Evolutionary conservation across 2,329 filamentous ascomycete species (phyloP), one percentile per base, ranked within the genome.

Genomic region (Neobulgaria alba): DNA sequence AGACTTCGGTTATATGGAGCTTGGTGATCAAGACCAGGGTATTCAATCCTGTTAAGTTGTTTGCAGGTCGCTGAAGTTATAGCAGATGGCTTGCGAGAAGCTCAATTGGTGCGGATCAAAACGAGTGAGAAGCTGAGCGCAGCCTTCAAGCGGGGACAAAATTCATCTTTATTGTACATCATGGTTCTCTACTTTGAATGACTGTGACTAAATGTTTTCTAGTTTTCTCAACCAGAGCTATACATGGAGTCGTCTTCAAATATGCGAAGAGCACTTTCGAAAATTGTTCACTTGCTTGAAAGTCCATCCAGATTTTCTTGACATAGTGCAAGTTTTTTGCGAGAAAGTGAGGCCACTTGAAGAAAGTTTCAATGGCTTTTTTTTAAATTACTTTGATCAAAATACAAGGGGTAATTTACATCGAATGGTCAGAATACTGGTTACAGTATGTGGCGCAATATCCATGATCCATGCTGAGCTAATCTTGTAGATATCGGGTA

Each of bases 211-310:
- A 34, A 34, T 34, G 32, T 34, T 12, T 34, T 34, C 9, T 34
- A 34, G 32, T 34, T 34, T 34, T 19, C 32, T 34, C 15, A 18
- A 34, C 32, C 32, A 34, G 32, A 34, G 32, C 32, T 34, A 34
- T 34, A 34, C 32, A 34, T 34, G 32, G 32, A 34, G 32, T 34
- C 32, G 32, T 34, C 32, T 34, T 34, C 10, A 34, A 34, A 34
- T 34, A 34, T 34, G 32, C 32, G 32, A 34, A 34, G 32, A 34
- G 32, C 32, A 34, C 5, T 34, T 34, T 34, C 32, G 32, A 34
- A 34, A 34, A 12, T 34, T 34, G 12, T 34, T 34, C 32, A 34
- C 32, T 18, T 18, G 16, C 32, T 18, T 34, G 10, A 34, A 18
- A 34, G 32, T 34, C 32, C 10, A 34, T 34, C 32, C 32, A 34